Conservation (phyloP, 106 monocot species). For the Vanilla planifolia region DNA sequence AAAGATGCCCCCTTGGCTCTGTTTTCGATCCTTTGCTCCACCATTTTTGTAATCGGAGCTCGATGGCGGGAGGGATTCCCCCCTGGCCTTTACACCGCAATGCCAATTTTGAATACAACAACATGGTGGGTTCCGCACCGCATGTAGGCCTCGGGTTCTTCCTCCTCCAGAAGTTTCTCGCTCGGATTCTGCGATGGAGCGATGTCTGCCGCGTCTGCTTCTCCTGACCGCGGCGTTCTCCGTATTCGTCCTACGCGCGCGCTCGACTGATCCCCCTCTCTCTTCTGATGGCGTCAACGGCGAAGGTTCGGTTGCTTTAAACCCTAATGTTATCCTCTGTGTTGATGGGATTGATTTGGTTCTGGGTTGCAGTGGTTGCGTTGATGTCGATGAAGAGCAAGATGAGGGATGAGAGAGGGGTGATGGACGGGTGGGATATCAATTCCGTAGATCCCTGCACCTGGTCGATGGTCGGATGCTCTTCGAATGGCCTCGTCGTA, state of each 20-base stretch:
- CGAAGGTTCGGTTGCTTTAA: constrained; percentile 41
- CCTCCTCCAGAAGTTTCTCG: not conserved
- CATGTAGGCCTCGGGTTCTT: not conserved
- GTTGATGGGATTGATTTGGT: not conserved
- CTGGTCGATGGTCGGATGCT: constrained; percentile 95
- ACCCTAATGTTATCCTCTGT: not conserved
- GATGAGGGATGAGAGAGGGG: constrained; percentile 59
- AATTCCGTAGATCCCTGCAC: constrained; percentile 97
- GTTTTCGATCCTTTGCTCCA: not conserved
- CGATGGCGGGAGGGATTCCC: not conserved
- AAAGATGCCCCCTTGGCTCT: not conserved
- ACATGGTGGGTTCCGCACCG: not conserved
- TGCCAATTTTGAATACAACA: not conserved
- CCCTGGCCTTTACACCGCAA: not conserved
- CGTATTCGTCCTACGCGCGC: not conserved
- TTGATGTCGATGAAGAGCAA: constrained; percentile 87
- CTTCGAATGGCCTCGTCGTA: constrained; percentile 72
- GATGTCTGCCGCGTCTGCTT: not conserved
- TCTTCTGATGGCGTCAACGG: constrained; percentile 91
- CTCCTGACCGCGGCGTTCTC: constrained; percentile 1
- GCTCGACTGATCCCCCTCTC: constrained; percentile 57
- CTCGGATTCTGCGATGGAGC: not conserved
- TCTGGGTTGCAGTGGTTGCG: constrained; percentile 57
- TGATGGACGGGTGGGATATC: constrained; percentile 90
- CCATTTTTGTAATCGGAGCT: not conserved